These are phyloP conservation scores for Globisporangium heterothallicum DNA, from an alignment of 352 stramenopile genomes.

Conservation along the genomic window DNA sequence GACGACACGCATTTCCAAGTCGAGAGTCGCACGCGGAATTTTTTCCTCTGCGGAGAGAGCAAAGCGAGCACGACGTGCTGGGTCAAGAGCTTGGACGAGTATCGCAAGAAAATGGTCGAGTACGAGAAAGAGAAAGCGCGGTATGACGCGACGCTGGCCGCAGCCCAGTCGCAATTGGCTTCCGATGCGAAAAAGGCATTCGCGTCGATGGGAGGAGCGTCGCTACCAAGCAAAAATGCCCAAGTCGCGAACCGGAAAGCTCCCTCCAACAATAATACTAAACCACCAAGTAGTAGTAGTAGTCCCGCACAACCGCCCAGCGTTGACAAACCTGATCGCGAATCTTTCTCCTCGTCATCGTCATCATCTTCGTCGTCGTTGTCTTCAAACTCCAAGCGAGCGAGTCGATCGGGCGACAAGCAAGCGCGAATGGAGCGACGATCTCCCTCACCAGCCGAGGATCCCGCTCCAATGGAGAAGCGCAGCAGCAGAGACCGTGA, in stretches of 20 bases:
- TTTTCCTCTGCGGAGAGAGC: conserved; percentile 82
- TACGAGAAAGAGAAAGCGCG: conserved; percentile 64
- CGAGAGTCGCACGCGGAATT: conserved; percentile 77
- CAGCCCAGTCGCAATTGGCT: conserved; percentile 7
- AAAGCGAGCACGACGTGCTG: conserved; percentile 76
- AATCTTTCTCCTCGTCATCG: conserved; percentile 13
- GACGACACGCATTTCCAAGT: conserved; percentile 85
- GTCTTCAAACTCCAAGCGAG: not conserved
- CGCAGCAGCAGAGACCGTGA: conserved; percentile 11
- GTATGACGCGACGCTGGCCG: conserved; percentile 17
- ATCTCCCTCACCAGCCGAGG: conserved; percentile 25
- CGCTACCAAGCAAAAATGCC: too few relatives aligned
- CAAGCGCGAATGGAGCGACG: conserved; percentile 14
- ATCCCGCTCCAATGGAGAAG: conserved; percentile 9
- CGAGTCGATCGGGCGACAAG: not conserved
- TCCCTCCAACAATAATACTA: conserved; percentile 1
- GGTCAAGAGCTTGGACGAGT: conserved; percentile 78
- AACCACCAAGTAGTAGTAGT: not conserved
- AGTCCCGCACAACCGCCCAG: not conserved
- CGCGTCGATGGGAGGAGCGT: not conserved
- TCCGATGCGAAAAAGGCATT: conserved; percentile 2
- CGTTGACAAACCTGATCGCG: conserved; percentile 11
- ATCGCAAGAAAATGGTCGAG: conserved; percentile 59
- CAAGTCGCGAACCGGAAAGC: not conserved
- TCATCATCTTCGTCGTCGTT: not conserved